phyloP scores from a whole-genome alignment of 2,329 filamentous ascomycete genomes.

The Cladophialophora exuberans region DNA sequence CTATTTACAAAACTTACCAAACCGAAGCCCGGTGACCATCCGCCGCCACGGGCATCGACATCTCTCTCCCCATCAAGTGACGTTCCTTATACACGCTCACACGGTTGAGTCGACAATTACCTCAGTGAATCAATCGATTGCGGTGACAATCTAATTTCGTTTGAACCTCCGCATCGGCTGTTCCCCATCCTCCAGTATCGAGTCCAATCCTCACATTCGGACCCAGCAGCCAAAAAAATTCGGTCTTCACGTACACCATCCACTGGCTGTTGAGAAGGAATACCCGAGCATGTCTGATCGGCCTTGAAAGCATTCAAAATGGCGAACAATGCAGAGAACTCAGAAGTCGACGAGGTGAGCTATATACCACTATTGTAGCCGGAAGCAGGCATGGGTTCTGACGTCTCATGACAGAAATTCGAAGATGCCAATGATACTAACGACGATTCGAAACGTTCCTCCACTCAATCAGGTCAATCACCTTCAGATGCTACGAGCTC shows the following conservation, averaged over 20 bases:
- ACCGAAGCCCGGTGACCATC: background rate
- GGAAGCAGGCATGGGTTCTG: conserved; percentile 4
- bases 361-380: background rate
- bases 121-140: background rate
- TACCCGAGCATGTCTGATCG: conserved; percentile 1
- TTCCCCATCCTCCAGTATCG: background rate
- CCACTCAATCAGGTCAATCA: conserved; percentile 14
- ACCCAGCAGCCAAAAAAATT: background rate
- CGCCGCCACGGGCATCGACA: no score
- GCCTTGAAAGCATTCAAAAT: conserved; percentile 21
- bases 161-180: background rate
- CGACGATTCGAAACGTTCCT: conserved; percentile 14
- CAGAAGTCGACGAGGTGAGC: conserved; percentile 48
- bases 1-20: conserved; percentile 1
- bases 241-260: background rate
- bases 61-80: no score
- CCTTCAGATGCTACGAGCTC: conserved; percentile 3
- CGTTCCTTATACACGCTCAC: no score
- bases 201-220: background rate
- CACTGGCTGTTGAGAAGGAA: background rate
- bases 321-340: conserved; percentile 43
- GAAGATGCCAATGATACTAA: conserved; percentile 71
- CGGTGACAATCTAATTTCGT: background rate
- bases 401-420: conserved; percentile 63
- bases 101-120: no score